Evolutionary conservation across 192 early-diverging fungal species (phyloP), one percentile per base, ranked within the genome.

Genomic region (Diversispora epigaea): DNA sequence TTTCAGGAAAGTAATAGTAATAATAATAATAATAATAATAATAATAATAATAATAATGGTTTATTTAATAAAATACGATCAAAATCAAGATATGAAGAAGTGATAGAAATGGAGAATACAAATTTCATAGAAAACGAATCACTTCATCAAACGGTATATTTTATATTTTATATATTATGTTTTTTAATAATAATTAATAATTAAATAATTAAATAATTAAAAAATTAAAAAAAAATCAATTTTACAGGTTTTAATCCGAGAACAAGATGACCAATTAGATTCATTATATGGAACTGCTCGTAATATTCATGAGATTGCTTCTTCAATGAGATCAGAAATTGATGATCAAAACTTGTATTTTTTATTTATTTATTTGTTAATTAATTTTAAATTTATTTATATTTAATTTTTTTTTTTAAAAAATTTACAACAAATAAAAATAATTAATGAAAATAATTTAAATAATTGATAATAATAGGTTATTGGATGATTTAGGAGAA

Each of bases 231-330:
- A 49, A 5, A 17, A 55, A 19, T 43, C 1, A 19, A 57, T 9
- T 62, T 19, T 21, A 14, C 67, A 89, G 85, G 78, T 87, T 41
- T 58, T 89, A 49, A 78, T 89, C 72, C 79, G 84, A 73, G 86
- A 89, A 47, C 87, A 89, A 70, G 87, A 89, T 64, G 77, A 81
- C 8, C 87, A 89, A 58, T 49, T 89, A 70, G 86, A 89, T 45
- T 71, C 76, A n/a, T 83, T 89, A 19, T 80, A 82, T 76, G 82
- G 82, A 57, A 89, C 87, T 17, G 75, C 87, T 3, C 63, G 80
- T 10, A 87, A 89, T 63, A 79, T 89, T 67, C 81, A 85, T 43
- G 87, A 85, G n/a, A 89, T 87, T 78, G 87, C 87, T 19, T 73
- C 79, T 3, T 86, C 84, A 0, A 87, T 89, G 83, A 80, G 87